These are phyloP conservation scores for Kodamaea derodonti DNA, from an alignment of 1,139 yeast genomes.

Conservation along the genomic window DNA sequence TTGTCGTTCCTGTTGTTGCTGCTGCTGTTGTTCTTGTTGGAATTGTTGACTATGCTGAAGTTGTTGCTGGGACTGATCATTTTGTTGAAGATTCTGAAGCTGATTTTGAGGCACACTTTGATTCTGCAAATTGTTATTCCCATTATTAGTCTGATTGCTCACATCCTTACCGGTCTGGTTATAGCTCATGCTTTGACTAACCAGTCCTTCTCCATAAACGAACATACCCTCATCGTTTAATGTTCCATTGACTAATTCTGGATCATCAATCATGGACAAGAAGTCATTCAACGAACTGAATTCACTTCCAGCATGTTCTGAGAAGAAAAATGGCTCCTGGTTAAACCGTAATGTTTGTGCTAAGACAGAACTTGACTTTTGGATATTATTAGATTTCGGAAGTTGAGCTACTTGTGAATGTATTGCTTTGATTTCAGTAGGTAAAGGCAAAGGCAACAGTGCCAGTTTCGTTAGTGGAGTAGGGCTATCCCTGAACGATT, in stretches of 20 bases:
- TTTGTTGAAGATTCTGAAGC: background rate
- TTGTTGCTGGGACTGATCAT: too few relatives aligned
- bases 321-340: slow-evolving; percentile 75
- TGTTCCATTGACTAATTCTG: slow-evolving; percentile 55
- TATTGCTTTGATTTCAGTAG: slow-evolving; percentile 6
- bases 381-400: slow-evolving; percentile 10
- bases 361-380: slow-evolving; percentile 27
- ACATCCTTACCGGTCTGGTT: slow-evolving; percentile 3
- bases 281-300: slow-evolving; percentile 88
- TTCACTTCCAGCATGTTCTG: slow-evolving; percentile 92
- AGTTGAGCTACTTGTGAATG: slow-evolving; percentile 1
- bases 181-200: background rate
- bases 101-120: background rate
- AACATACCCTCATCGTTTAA: slow-evolving; percentile 35
- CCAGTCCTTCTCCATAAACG: slow-evolving; percentile 15
- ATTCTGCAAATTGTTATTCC: background rate
- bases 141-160: slow-evolving; percentile 1
- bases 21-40: slow-evolving; percentile 7
- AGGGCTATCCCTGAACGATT: slow-evolving; percentile 16
- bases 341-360: slow-evolving; percentile 47
- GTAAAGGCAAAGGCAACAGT: slow-evolving; percentile 3
- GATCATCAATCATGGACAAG: slow-evolving; percentile 85
- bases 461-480: slow-evolving; percentile 4
- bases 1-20: slow-evolving; percentile 3
- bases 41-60: slow-evolving; percentile 5